Percentiles rank a stretch among this genome's conserved stretches.
These are phyloP conservation scores for Coemansia sp. DNA, from an alignment of 192 early-diverging fungal genomes.

Conservation along the genomic window DNA sequence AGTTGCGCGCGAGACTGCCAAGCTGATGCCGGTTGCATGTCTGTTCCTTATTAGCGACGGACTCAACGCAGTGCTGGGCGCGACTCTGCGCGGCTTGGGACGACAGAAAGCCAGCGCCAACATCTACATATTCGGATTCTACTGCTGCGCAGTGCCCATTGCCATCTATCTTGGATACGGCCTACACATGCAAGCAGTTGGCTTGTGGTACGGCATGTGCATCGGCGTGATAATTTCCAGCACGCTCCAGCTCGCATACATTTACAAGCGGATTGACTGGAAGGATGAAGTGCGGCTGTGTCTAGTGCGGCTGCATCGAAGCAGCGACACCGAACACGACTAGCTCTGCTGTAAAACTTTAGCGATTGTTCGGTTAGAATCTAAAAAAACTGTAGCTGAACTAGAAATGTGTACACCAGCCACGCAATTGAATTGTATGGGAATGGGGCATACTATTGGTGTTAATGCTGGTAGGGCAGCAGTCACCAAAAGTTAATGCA, in stretches of 20 bases:
- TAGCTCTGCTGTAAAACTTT: not conserved
- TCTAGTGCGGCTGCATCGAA: slow-evolving; percentile 9
- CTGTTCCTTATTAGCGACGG: slow-evolving; percentile 58
- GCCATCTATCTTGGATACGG: slow-evolving; percentile 41
- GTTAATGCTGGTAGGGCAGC: no score
- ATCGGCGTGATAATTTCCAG: slow-evolving; percentile 9
- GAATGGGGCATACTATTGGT: no score
- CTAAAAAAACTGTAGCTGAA: no score
- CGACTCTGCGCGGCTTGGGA: slow-evolving; percentile 50
- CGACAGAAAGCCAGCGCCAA: slow-evolving; percentile 44
- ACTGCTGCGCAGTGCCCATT: slow-evolving; percentile 44
- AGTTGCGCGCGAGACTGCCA: slow-evolving; percentile 64
- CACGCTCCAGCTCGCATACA: slow-evolving; percentile 14
- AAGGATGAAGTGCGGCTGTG: slow-evolving; percentile 19
- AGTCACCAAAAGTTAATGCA: no score
- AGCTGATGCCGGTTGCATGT: slow-evolving; percentile 69
- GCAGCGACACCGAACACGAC: not conserved
- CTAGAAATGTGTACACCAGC: no score
- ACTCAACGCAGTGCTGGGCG: slow-evolving; percentile 53
- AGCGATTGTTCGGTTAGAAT: no score
- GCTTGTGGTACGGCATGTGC: slow-evolving; percentile 30
- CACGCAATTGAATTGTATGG: no score
- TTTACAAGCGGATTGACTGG: slow-evolving; percentile 25
- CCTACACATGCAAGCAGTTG: slow-evolving; percentile 12
- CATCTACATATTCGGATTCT: slow-evolving; percentile 47